These are phyloP conservation scores for Yamadazyma taylorii DNA, from an alignment of 1,139 yeast species.

Conservation along the genomic window DNA sequence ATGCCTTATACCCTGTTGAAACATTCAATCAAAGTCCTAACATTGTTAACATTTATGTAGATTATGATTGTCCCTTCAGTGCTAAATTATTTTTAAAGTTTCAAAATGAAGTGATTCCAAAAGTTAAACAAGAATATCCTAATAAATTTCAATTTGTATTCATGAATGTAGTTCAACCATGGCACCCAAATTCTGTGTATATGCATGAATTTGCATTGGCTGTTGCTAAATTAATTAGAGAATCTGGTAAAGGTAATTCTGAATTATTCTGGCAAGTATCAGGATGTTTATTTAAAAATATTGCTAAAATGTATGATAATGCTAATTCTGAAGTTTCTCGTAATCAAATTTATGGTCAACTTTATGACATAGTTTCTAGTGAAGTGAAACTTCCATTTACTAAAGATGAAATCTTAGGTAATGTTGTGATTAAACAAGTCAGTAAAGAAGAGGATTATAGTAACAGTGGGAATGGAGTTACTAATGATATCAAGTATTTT, in stretches of 20 bases:
- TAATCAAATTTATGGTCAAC: conserved; percentile 53
- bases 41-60: conserved; percentile 58
- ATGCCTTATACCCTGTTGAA: conserved; percentile 27
- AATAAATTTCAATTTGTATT: conserved; percentile 56
- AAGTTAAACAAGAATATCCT: conserved; percentile 46
- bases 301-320: conserved; percentile 60
- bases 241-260: conserved; percentile 23
- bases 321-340: conserved; percentile 56
- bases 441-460: conserved; percentile 25
- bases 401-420: conserved; percentile 35
- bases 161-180: conserved; percentile 76
- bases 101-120: conserved; percentile 53
- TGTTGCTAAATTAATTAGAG: conserved; percentile 59
- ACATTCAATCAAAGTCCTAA: conserved; percentile 26
- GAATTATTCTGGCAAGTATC: conserved; percentile 63
- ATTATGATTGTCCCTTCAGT: conserved; percentile 78
- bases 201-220: conserved; percentile 75
- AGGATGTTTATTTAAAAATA: conserved; percentile 52
- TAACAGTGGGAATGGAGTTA: conserved; percentile 61
- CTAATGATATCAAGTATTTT: conserved; percentile 69
- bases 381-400: conserved; percentile 37
- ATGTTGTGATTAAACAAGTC: conserved; percentile 28
- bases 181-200: conserved; percentile 76
- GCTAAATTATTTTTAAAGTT: conserved; percentile 62
- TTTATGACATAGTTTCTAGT: conserved; percentile 52